Evolutionary conservation across 1,284 basidiomycete species (phyloP).

Genomic region (Pascua sp.): DNA sequence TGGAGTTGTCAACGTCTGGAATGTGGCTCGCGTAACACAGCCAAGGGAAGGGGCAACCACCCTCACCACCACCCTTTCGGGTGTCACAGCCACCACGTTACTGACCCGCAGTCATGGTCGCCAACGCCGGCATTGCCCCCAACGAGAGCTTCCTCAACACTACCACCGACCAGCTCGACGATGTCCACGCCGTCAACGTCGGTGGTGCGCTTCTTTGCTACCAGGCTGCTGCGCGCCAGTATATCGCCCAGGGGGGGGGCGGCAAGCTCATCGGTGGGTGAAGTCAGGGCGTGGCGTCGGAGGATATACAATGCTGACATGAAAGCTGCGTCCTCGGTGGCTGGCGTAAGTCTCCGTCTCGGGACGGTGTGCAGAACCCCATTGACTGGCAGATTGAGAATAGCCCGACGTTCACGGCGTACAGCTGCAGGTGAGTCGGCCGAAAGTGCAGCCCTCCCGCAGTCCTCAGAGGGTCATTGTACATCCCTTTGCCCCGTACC

Average conservation of each 20-base stretch:
- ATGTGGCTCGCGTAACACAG: too few species aligned
- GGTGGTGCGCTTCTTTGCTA: conserved; percentile 48
- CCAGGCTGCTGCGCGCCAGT: conserved; percentile 51
- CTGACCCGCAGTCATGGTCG: conserved; percentile 40
- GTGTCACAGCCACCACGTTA: too few species aligned
- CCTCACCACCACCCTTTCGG: background rate
- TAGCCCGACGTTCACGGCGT: too few species aligned
- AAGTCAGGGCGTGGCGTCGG: background rate
- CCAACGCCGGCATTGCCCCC: conserved; percentile 51
- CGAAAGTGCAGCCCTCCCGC: too few species aligned
- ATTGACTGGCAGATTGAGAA: too few species aligned
- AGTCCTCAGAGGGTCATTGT: background rate
- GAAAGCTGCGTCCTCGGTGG: conserved; percentile 11
- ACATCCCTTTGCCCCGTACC: background rate
- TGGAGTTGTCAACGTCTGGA: background rate
- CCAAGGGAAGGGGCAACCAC: background rate
- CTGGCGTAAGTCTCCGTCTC: conserved; percentile 2
- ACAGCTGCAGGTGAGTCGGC: background rate
- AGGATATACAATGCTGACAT: background rate
- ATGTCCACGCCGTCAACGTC: conserved; percentile 43
- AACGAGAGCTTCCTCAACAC: conserved; percentile 44
- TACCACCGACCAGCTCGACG: conserved; percentile 39
- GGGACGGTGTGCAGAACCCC: too few species aligned
- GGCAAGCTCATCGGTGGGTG: conserved; percentile 48
- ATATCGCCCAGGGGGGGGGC: conserved; percentile 52